Percentiles rank a stretch among this genome's conserved stretches.
phyloP scores from a whole-genome alignment of 129 eudicot species.

The Pseudognaphalium luteoalbum region DNA sequence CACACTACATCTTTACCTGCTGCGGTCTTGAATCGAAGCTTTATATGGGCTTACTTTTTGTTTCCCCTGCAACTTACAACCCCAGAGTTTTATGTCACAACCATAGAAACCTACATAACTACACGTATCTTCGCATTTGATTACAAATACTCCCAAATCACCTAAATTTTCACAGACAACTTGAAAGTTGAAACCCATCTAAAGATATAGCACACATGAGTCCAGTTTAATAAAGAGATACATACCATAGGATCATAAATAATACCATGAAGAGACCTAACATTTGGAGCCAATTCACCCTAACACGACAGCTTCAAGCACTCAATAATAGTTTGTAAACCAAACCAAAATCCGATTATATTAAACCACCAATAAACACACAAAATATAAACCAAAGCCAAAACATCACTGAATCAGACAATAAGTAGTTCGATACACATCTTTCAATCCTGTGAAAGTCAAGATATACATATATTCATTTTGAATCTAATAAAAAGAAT shows the following conservation, averaged over 20 bases:
- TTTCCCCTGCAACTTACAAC: slow-evolving; percentile 92
- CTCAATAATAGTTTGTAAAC: slow-evolving; percentile 79
- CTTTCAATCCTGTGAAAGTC: too few species aligned
- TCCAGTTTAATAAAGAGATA: slow-evolving; percentile 19
- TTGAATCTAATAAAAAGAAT: too few species aligned
- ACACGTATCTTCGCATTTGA: slow-evolving; percentile 1
- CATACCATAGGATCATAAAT: slow-evolving; percentile 97
- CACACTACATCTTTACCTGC: slow-evolving; percentile 97
- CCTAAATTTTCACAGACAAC: not conserved
- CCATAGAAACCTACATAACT: slow-evolving; percentile 5
- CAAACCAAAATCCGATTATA: slow-evolving; percentile 13
- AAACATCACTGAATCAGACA: too few species aligned
- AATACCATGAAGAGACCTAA: slow-evolving; percentile 90
- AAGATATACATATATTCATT: too few species aligned
- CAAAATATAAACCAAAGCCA: too few species aligned
- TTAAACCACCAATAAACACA: not conserved
- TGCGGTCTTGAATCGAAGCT: slow-evolving; percentile 88
- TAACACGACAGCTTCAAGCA: slow-evolving; percentile 93
- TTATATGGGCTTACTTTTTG: slow-evolving; percentile 95
- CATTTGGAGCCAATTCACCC: slow-evolving; percentile 94
- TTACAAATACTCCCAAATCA: not conserved
- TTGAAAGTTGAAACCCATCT: slow-evolving; percentile 13
- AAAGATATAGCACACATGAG: not conserved
- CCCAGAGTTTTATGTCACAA: slow-evolving; percentile 8
- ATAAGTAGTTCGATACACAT: too few species aligned